Percentiles rank a stretch among this genome's conserved stretches.
Conservation (phyloP, 495 filamentous ascomycete genomes). For the Paragyromitra xinjiangensis region DNA sequence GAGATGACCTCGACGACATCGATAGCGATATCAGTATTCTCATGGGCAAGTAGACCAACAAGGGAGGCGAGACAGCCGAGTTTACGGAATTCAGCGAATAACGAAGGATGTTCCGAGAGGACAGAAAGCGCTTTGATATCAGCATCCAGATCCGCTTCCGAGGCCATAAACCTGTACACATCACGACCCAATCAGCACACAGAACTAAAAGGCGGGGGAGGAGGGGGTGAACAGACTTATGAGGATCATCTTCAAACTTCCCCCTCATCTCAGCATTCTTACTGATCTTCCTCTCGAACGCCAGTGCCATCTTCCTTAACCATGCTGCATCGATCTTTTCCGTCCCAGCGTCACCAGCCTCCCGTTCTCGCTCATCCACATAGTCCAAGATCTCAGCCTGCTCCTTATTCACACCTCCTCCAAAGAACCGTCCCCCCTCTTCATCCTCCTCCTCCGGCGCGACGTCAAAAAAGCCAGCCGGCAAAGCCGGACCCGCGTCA, state of each 20-base stretch:
- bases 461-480: slow-evolving; percentile 70
- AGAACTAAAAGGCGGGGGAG: not conserved
- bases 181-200: slow-evolving; percentile 19
- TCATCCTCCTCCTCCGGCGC: slow-evolving; percentile 74
- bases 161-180: slow-evolving; percentile 71
- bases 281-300: slow-evolving; percentile 88
- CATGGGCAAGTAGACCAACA: slow-evolving; percentile 84
- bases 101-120: slow-evolving; percentile 82
- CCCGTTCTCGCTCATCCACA: slow-evolving; percentile 74
- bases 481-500: slow-evolving; percentile 70
- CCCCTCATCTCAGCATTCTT: slow-evolving; percentile 93
- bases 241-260: slow-evolving; percentile 83
- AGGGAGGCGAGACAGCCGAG: slow-evolving; percentile 79
- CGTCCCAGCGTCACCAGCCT: slow-evolving; percentile 62
- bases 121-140: slow-evolving; percentile 90
- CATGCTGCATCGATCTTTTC: slow-evolving; percentile 86
- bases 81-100: slow-evolving; percentile 84
- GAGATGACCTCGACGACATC: slow-evolving; percentile 87
- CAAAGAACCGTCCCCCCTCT: slow-evolving; percentile 94
- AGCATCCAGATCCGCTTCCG: slow-evolving; percentile 90
- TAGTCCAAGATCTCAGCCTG: slow-evolving; percentile 90
- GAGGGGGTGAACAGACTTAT: slow-evolving; percentile 70
- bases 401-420: slow-evolving; percentile 82
- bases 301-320: slow-evolving; percentile 81
- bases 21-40: slow-evolving; percentile 97